Evolutionary conservation across 2,329 filamentous ascomycete genomes (phyloP).

Genomic region (Diaporthe destruens): DNA sequence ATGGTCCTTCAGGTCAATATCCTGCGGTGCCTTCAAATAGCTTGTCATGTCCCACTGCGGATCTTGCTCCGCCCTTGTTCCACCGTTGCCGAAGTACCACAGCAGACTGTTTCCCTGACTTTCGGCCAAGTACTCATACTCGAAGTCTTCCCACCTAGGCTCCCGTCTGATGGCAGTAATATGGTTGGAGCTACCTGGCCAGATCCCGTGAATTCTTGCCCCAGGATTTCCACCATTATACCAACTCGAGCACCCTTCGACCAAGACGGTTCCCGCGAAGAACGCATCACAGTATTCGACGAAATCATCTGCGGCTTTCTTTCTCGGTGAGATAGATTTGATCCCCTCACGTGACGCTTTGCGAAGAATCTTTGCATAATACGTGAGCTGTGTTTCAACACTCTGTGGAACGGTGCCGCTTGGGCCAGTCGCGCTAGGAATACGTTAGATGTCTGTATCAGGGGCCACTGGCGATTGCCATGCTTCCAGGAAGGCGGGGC

Average conservation of each 20-base stretch:
- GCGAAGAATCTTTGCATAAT: constrained; percentile 75
- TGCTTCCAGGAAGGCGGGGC: no score
- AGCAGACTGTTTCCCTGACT: constrained; percentile 64
- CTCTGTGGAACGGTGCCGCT: constrained; percentile 76
- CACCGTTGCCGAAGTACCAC: constrained; percentile 77
- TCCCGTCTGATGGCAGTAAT: constrained; percentile 68
- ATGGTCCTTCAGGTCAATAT: constrained; percentile 70
- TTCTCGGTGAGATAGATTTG: constrained; percentile 68
- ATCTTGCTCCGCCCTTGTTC: constrained; percentile 70
- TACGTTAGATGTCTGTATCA: not conserved
- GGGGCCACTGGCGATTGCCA: not conserved
- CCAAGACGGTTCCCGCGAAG: constrained; percentile 66
- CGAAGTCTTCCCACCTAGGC: constrained; percentile 69
- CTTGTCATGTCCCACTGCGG: constrained; percentile 70
- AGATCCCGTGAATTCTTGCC: constrained; percentile 74
- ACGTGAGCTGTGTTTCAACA: constrained; percentile 75
- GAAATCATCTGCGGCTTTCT: constrained; percentile 73
- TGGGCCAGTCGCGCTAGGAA: constrained; percentile 58
- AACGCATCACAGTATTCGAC: constrained; percentile 69
- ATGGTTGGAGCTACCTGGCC: constrained; percentile 76
- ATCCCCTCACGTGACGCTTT: constrained; percentile 77
- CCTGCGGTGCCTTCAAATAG: constrained; percentile 69
- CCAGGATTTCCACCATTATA: constrained; percentile 76
- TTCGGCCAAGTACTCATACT: constrained; percentile 60
- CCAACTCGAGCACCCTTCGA: constrained; percentile 75